Conservation (phyloP, 768 basidiomycete species). For the Amanita pseudoporphyria region DNA sequence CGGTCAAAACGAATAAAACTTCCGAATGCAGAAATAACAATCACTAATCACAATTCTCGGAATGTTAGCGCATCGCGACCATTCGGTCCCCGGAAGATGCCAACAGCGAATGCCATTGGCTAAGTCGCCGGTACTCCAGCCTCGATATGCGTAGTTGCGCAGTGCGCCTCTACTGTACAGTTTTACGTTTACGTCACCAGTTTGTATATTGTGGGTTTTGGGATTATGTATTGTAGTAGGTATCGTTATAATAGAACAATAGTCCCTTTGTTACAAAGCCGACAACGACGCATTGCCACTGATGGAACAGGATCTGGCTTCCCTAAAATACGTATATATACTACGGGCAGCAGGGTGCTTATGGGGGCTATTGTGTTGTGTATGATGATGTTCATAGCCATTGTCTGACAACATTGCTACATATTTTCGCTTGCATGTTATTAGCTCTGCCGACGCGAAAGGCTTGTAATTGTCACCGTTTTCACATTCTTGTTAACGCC, state of each 20-base stretch:
- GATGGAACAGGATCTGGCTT: too few relatives aligned
- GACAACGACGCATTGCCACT: too few relatives aligned
- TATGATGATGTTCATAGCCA: constrained; percentile 13
- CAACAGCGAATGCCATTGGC: neutral
- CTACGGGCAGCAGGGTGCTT: too few relatives aligned
- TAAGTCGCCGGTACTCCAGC: neutral
- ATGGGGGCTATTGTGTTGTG: too few relatives aligned
- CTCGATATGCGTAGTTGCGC: neutral
- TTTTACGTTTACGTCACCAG: too few relatives aligned
- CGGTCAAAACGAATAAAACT: constrained; percentile 10
- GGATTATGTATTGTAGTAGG: too few relatives aligned
- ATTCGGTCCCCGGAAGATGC: neutral
- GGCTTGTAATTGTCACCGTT: constrained; percentile 20
- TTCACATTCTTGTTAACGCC: neutral
- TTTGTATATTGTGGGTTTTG: too few relatives aligned
- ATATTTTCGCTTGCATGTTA: constrained; percentile 42
- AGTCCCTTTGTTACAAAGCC: too few relatives aligned
- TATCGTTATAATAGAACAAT: too few relatives aligned
- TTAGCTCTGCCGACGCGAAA: constrained; percentile 22
- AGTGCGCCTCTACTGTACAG: too few relatives aligned
- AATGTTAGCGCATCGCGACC: neutral
- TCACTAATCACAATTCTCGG: neutral
- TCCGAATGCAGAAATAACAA: neutral
- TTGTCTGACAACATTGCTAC: constrained; percentile 39
- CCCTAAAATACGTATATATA: too few relatives aligned